Evolutionary conservation across 495 filamentous ascomycete species (phyloP).

Genomic region (Penicillium dipodomyicola): DNA sequence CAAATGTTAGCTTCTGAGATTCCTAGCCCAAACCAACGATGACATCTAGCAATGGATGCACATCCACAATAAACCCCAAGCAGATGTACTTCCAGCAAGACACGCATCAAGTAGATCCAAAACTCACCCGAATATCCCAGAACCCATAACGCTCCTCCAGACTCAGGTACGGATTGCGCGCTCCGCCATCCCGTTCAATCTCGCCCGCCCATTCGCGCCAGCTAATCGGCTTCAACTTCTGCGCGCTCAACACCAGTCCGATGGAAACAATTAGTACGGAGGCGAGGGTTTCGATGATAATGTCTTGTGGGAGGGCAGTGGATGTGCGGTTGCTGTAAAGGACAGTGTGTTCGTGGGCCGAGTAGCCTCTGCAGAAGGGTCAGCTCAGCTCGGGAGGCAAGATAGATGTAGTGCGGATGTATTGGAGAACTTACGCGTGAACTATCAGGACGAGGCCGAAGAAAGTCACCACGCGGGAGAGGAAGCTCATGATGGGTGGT

Average conservation of each 20-base stretch:
- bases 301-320: conserved; percentile 63
- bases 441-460: conserved; percentile 66
- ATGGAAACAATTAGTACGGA: conserved; percentile 63
- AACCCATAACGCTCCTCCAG: conserved; percentile 65
- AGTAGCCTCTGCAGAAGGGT: conserved; percentile 64
- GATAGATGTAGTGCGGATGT: not conserved
- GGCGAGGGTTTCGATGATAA: conserved; percentile 62
- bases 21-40: not conserved
- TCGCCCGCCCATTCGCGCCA: conserved; percentile 83
- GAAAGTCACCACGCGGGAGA: conserved; percentile 60
- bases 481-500: conserved; percentile 56
- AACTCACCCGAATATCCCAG: conserved; percentile 63
- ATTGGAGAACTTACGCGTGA: conserved; percentile 60
- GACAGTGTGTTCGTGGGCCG: conserved; percentile 77
- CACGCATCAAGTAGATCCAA: conserved; percentile 35
- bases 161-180: conserved; percentile 47
- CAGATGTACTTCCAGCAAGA: conserved; percentile 17
- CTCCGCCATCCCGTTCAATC: conserved; percentile 66
- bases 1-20: conserved; percentile 11
- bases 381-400: not conserved
- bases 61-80: not conserved
- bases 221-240: conserved; percentile 70
- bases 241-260: conserved; percentile 67
- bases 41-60: conserved; percentile 3
- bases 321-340: conserved; percentile 60